Percentiles rank a stretch among this genome's conserved stretches.
Evolutionary conservation across 495 filamentous ascomycete genomes (phyloP).

Genomic region (Neurospora sp.): DNA sequence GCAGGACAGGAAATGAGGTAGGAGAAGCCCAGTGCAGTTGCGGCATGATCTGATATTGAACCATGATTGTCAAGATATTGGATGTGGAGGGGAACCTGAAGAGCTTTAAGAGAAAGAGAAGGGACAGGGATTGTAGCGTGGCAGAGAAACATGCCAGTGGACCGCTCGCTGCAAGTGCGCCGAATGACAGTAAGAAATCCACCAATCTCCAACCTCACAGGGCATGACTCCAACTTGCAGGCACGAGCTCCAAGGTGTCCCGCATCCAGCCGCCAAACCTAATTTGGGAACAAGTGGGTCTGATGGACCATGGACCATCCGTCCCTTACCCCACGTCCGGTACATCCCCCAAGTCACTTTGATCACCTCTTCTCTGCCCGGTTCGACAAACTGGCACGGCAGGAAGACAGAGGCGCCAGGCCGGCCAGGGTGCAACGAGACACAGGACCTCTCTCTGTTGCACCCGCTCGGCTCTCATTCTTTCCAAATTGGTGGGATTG

Average conservation of each 20-base stretch:
- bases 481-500: not conserved
- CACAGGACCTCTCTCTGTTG: not conserved
- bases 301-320: not conserved
- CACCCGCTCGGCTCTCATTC: conserved; percentile 1
- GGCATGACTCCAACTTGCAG: not conserved
- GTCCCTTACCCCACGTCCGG: conserved; percentile 4
- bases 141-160: conserved; percentile 1
- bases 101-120: not conserved
- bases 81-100: not conserved
- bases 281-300: not conserved
- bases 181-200: not conserved
- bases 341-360: not conserved
- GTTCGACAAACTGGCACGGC: not conserved
- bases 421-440: not conserved
- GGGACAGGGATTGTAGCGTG: conserved; percentile 1
- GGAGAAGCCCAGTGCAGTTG: not conserved
- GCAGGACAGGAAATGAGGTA: not conserved
- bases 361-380: not conserved
- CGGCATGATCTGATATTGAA: not conserved
- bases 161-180: not conserved
- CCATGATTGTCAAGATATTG: not conserved
- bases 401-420: not conserved
- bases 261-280: not conserved
- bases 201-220: not conserved
- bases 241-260: not conserved